Base-by-base conservation (phyloP, 2,329 filamentous ascomycete species). In the Byssochlamys sp. region DNA sequence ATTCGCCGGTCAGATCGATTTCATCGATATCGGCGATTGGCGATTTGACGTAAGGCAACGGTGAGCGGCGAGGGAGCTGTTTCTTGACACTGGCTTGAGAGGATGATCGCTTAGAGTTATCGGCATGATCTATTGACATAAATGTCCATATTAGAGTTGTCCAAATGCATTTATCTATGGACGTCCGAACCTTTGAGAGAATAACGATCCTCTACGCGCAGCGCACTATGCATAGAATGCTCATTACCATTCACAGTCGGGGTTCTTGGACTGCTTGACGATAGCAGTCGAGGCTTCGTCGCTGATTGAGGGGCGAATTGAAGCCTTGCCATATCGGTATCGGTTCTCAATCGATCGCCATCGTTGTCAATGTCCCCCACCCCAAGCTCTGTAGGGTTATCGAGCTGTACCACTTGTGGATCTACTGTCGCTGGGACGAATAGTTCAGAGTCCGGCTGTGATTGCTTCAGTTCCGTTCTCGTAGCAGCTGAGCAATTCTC, bases 1-100 rank as follows among this genome's bases (percentile, higher is more conserved):
- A 56, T 54, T 75, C 74, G 25, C 70, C 71, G 2, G 75, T 78
- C 55, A 78, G 61, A 62, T 79, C 77, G 59, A 79, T 73, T 2
- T 77, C 72, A 61, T 77, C 75, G 45, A 79, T 71, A 39, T 69
- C 68, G 55, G 70, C 62, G 14, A 71, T 63, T 26, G 61, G 56
- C 2, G 66, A 56, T 4, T 61, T 58, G 2, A 61, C 62, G 24
- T 62, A 57, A 26, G 57, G 60, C 2, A 49, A 59, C 24, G 62
- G 60, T 48, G 62, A 52, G 54, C 61, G 62, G n/a, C 59, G 57
- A 5, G 65, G 65, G 62, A 31, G 29, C 29, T 53, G 27, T 62
- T 63, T 49, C 29, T 53, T 59, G 19, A 54, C 51, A 26, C 26
- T 55, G 25, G 60, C 62, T 45, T 54, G 60, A 33, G 62, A 63